phyloP scores from a whole-genome alignment of 306 rosid species.

The Bauhinia variegata region DNA sequence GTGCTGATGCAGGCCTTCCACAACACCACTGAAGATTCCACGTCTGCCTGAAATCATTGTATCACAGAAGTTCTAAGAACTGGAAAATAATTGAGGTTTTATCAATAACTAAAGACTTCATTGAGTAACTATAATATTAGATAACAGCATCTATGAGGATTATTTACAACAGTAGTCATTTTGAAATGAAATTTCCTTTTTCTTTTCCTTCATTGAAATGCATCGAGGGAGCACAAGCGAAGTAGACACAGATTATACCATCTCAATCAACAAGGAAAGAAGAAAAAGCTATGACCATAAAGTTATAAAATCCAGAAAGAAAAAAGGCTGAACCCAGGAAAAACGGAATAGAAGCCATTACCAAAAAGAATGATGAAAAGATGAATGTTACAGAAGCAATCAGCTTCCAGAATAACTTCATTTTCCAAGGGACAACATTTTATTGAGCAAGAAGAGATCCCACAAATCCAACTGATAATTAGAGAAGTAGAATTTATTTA shows the following conservation, averaged over 20 bases:
- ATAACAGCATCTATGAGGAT: too few species aligned
- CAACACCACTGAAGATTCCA: constrained; percentile 79
- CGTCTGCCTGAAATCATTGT: constrained; percentile 70
- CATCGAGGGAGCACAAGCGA: neutral
- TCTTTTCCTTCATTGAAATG: too few species aligned
- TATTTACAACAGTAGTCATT: too few species aligned
- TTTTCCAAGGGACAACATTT: neutral
- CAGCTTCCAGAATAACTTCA: too few species aligned
- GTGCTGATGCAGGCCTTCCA: constrained; percentile 83
- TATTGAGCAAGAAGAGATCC: neutral
- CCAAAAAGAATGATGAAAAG: neutral
- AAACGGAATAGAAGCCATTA: too few species aligned
- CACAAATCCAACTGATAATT: constrained; percentile 11
- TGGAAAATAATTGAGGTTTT: constrained; percentile 12
- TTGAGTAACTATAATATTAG: neutral
- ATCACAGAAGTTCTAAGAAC: constrained; percentile 19
- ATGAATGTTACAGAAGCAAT: too few species aligned
- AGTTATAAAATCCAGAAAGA: neutral
- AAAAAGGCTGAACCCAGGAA: neutral
- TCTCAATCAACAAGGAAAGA: neutral
- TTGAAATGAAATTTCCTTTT: neutral
- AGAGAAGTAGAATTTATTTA: constrained; percentile 36
- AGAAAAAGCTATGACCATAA: too few species aligned
- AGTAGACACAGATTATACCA: neutral
- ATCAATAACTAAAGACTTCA: neutral